These are phyloP conservation scores for Brassica carinata DNA, from an alignment of 345 rosid genomes.

Conservation along the genomic window DNA sequence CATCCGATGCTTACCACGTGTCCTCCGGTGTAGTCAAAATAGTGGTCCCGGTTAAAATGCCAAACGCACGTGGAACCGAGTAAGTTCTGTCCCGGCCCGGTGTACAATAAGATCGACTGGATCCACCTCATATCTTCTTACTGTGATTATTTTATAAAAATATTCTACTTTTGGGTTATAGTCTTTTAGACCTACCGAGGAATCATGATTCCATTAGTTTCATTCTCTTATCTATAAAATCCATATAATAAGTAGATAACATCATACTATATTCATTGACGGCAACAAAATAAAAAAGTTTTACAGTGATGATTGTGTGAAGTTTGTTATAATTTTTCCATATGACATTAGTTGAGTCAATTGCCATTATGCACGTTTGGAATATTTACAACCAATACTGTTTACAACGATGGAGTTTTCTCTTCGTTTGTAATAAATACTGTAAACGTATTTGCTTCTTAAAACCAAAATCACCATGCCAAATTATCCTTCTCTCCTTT, in stretches of 20 bases:
- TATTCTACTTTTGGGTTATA: not conserved
- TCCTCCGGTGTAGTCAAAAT: not conserved
- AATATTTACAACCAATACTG: not conserved
- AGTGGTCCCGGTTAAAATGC: constrained; percentile 29
- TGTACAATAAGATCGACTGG: constrained; percentile 25
- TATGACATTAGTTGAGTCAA: not conserved
- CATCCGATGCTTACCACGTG: constrained; percentile 24
- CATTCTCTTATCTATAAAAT: not conserved
- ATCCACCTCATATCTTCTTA: not conserved
- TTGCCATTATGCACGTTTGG: not conserved
- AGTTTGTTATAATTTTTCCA: not conserved
- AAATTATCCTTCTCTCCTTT: not conserved
- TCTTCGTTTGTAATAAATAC: not conserved
- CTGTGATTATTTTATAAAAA: not conserved
- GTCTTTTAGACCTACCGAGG: not conserved
- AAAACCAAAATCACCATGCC: not conserved
- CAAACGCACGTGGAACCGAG: constrained; percentile 33
- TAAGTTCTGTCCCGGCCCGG: constrained; percentile 33
- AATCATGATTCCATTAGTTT: not conserved
- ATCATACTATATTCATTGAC: not conserved
- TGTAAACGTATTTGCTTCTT: not conserved
- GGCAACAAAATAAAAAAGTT: not conserved
- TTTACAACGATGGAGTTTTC: not conserved
- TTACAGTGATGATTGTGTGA: not conserved
- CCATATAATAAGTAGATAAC: not conserved